Conservation (phyloP, 441 rosid genomes). For the Corymbia citriodora region DNA sequence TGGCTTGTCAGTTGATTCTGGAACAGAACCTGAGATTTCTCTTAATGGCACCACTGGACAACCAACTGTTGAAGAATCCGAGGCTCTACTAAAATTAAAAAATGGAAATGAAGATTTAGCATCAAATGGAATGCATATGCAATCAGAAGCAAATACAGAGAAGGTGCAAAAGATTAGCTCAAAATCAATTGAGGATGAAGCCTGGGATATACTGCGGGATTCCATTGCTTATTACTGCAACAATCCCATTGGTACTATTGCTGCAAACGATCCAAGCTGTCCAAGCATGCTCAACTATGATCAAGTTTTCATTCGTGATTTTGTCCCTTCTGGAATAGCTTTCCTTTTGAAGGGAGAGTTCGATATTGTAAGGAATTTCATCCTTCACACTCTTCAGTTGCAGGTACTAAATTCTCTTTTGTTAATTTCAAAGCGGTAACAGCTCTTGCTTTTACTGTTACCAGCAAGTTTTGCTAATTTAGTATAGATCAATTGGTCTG, state of each 20-base stretch:
- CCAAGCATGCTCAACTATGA: not conserved
- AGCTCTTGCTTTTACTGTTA: not conserved
- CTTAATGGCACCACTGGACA: constrained; percentile 16
- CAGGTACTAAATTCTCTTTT: not conserved
- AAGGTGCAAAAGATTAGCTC: not conserved
- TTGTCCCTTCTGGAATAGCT: constrained; percentile 7
- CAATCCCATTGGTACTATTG: not conserved
- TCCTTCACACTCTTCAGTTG: constrained; percentile 10
- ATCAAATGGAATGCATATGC: not conserved
- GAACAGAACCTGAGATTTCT: constrained; percentile 4
- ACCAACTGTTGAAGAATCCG: constrained; percentile 11
- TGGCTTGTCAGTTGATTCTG: constrained; percentile 19
- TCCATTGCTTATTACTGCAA: constrained; percentile 2
- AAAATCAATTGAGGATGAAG: constrained; percentile 2
- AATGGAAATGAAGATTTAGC: constrained; percentile 16
- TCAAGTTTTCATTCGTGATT: constrained; percentile 14
- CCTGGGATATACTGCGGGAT: constrained; percentile 2
- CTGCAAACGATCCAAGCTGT: constrained; percentile 5
- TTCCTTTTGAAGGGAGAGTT: constrained; percentile 9
- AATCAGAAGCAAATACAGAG: not conserved
- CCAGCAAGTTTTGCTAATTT: not conserved
- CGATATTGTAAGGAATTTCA: constrained; percentile 6
- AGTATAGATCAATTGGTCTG: not conserved
- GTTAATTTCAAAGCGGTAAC: not conserved
- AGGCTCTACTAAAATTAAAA: constrained; percentile 10